Evolutionary conservation across 176 grass and related monocot species (phyloP).

Genomic region (Triticum timopheevii): DNA sequence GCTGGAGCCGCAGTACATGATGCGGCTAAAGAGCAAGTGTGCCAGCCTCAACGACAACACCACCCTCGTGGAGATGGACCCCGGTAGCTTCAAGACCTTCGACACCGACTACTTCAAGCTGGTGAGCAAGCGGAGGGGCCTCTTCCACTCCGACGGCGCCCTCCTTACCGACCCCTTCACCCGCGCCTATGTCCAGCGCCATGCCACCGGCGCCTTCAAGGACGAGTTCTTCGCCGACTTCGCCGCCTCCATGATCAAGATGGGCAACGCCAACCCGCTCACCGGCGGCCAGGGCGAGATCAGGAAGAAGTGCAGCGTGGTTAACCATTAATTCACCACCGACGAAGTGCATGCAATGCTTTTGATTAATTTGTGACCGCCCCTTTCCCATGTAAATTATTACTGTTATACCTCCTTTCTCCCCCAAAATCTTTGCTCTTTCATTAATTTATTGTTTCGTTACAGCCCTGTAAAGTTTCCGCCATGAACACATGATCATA

Average conservation of each 20-base stretch:
- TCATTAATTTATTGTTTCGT: conserved; percentile 39
- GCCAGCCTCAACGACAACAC: conserved; percentile 56
- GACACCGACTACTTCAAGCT: conserved; percentile 59
- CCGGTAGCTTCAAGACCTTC: conserved; percentile 80
- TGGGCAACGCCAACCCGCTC: conserved; percentile 53
- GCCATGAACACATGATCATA: background rate
- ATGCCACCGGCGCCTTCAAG: conserved; percentile 34
- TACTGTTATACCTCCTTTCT: background rate
- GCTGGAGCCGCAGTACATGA: conserved; percentile 52
- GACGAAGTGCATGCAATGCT: no score
- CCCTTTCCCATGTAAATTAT: background rate
- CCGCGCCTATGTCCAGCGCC: conserved; percentile 64
- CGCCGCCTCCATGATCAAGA: conserved; percentile 65
- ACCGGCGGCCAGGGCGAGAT: conserved; percentile 64
- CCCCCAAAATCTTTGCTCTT: background rate
- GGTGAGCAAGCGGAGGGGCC: conserved; percentile 57
- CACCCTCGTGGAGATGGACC: conserved; percentile 90
- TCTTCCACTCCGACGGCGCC: conserved; percentile 83
- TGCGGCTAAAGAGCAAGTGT: conserved; percentile 39
- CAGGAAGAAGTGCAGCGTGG: conserved; percentile 61
- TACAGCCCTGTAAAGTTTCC: conserved; percentile 28
- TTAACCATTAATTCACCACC: conserved; percentile 24
- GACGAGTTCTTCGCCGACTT: conserved; percentile 71
- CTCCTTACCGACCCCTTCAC: conserved; percentile 55
- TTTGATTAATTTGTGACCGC: background rate